Evolutionary conservation across 805 yeast genomes (phyloP).

Genomic region (Ogataea saltuana): DNA sequence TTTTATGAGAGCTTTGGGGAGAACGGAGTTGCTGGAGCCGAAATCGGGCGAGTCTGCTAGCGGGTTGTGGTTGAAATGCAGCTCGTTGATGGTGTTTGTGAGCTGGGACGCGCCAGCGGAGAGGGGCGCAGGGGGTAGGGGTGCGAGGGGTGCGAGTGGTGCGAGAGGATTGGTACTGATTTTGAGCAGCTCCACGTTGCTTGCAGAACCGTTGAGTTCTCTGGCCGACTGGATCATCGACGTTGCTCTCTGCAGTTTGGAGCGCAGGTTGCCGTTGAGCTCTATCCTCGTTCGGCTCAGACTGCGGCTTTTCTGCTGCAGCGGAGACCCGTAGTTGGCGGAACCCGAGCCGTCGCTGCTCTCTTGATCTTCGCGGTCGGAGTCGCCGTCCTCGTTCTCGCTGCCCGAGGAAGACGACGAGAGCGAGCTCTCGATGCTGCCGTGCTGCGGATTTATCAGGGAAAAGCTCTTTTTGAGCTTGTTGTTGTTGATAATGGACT

Average conservation of each 20-base stretch:
- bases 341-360: background rate
- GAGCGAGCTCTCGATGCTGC: constrained; percentile 19
- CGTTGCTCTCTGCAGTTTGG: constrained; percentile 31
- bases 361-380: constrained; percentile 18
- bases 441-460: constrained; percentile 25
- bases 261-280: constrained; percentile 19
- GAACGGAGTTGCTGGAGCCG: constrained; percentile 25
- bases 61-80: constrained; percentile 17
- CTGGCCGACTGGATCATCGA: constrained; percentile 25
- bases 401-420: constrained; percentile 15
- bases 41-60: constrained; percentile 9
- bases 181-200: constrained; percentile 14
- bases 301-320: constrained; percentile 34
- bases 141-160: too few relatives aligned
- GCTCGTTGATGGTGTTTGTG: constrained; percentile 27
- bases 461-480: constrained; percentile 28
- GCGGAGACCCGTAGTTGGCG: constrained; percentile 40
- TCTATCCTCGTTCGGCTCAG: constrained; percentile 19
- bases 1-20: constrained; percentile 38
- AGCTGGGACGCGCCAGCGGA: constrained; percentile 30
- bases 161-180: constrained; percentile 18
- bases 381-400: constrained; percentile 22
- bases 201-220: constrained; percentile 4
- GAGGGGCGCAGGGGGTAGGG: constrained; percentile 15
- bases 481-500: constrained; percentile 21